Percentiles rank a stretch among this genome's conserved stretches.
Conservation (phyloP, 2,329 filamentous ascomycete species). For the Phaeosphaeria sp. region DNA sequence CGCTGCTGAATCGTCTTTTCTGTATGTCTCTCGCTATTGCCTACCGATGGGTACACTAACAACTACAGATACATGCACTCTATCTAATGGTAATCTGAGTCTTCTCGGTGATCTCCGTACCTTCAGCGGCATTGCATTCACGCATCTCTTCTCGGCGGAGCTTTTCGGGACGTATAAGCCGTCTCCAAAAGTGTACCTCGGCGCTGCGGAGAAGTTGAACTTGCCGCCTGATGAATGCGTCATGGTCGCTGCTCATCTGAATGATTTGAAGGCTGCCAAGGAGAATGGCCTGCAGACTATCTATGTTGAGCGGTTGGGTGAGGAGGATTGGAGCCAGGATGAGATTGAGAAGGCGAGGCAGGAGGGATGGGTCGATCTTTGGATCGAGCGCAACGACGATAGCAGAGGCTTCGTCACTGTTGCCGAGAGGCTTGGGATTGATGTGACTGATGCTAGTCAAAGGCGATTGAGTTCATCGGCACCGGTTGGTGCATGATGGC, state of each 20-base stretch:
- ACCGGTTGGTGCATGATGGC: neutral
- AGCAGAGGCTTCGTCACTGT: conserved; percentile 58
- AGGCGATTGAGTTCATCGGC: conserved; percentile 25
- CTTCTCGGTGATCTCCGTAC: conserved; percentile 70
- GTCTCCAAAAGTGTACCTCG: conserved; percentile 69
- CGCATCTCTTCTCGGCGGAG: conserved; percentile 68
- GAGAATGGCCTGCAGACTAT: conserved; percentile 70
- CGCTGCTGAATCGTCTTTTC: conserved; percentile 59
- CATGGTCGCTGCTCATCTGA: conserved; percentile 79
- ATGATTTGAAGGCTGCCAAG: conserved; percentile 71
- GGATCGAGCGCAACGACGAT: conserved; percentile 51
- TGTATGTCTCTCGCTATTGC: conserved; percentile 27
- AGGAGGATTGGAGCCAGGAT: conserved; percentile 67
- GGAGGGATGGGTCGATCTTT: conserved; percentile 67
- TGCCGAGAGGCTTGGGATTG: conserved; percentile 49
- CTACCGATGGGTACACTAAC: neutral
- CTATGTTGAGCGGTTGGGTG: conserved; percentile 72
- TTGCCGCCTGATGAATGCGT: conserved; percentile 67
- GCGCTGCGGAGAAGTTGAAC: conserved; percentile 67
- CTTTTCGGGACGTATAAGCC: conserved; percentile 80
- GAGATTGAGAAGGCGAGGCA: conserved; percentile 60
- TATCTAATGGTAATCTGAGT: conserved; percentile 76
- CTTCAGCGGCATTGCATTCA: conserved; percentile 67
- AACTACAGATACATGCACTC: conserved; percentile 61
- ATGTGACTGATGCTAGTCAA: conserved; percentile 8